Base-by-base conservation (phyloP, 202 grass and related monocot genomes). In the Musa balbisiana region DNA sequence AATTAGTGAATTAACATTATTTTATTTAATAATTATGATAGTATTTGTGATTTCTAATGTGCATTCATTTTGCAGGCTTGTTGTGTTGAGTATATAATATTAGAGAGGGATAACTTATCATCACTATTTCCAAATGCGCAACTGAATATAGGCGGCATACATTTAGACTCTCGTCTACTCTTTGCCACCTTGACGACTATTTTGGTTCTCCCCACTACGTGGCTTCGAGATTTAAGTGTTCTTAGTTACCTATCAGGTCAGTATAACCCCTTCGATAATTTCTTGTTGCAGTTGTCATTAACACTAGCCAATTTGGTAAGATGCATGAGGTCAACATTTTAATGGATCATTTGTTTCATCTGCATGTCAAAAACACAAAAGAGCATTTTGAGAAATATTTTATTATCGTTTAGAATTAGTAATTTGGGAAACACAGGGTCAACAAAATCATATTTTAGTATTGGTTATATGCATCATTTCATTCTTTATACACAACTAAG, bases 161-260 rank as follows among this genome's bases (percentile, higher is more conserved):
- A 83, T 76, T 26, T 94, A 6, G 80, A 92, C 69, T 73, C 90
- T 19, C 79, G 86, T 17, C 64, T 94, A 20, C 82, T 98, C 67
- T 94, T 98, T 24, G 87, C 94, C 8, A 91, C 94, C 76, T 63
- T 92, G n/a, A 92, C 88, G 14, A 89, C 88, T 43, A 64, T 94
- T 17, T 56, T 94, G 52, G 91, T 94, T 62, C 92, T 98, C 56
- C 95, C 95, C 2, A 98, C 91, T 29, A 98, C 95, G 22, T 98
- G 91, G 95, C 85, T 98, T 62, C 91, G 89, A 0, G 91, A 98
- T 77, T 83, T 92, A 64, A 94, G 91, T 77, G 56, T 85, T 70
- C 82, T 98, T 26, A 98, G 95, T 70, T 98, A 92, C 62, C 76
- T 98, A 86, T 98, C 95, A 86, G 95, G 95, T 92, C 8, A 73